phyloP scores from a whole-genome alignment of 768 basidiomycete genomes.

The Crucibulum laeve region DNA sequence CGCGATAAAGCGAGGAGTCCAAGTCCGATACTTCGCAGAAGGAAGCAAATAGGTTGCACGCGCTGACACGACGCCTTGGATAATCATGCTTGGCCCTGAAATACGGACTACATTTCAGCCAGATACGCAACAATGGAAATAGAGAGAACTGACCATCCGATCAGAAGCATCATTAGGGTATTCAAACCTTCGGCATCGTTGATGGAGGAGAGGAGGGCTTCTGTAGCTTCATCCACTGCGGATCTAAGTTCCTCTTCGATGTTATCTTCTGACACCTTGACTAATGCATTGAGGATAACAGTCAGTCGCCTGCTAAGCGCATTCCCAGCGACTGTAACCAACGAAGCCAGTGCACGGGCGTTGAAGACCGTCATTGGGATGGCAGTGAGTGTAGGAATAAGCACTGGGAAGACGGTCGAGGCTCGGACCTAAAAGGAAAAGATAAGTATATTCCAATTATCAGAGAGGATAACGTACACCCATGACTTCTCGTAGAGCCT shows the following conservation, averaged over 20 bases:
- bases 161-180: conserved; percentile 80
- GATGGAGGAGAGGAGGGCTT: conserved; percentile 73
- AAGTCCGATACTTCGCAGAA: conserved; percentile 84
- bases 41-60: conserved; percentile 69
- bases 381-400: conserved; percentile 89
- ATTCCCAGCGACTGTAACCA: conserved; percentile 91
- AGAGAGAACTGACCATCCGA: conserved; percentile 68
- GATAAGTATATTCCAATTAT: not conserved
- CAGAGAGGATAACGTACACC: conserved; percentile 45
- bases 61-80: conserved; percentile 69
- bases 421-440: conserved; percentile 71
- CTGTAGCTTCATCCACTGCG: conserved; percentile 74
- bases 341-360: conserved; percentile 80
- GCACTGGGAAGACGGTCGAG: conserved; percentile 91
- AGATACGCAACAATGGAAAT: not conserved
- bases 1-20: conserved; percentile 79
- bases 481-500: conserved; percentile 94
- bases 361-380: conserved; percentile 95
- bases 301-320: conserved; percentile 83
- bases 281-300: conserved; percentile 73
- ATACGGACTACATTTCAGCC: not conserved
- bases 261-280: conserved; percentile 70
- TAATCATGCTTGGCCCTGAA: conserved; percentile 76
- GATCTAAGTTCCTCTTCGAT: conserved; percentile 62
- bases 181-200: conserved; percentile 86